Evolutionary conservation across 148 eudicot genomes (phyloP).

Genomic region (Cornus florida): DNA sequence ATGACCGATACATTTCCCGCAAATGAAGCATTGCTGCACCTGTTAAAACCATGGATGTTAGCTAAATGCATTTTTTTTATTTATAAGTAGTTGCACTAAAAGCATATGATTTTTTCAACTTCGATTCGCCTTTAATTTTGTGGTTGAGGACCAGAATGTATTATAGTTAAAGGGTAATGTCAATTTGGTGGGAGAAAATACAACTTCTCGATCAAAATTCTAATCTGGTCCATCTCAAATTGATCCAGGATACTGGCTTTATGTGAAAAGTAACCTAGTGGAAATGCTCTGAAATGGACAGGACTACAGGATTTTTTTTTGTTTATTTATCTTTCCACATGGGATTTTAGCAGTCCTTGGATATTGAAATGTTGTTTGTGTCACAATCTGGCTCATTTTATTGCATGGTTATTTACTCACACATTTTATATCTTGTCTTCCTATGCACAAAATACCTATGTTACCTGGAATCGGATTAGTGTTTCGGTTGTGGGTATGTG

Average conservation of each 20-base stretch:
- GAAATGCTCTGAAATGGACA: background rate
- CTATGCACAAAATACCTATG: background rate
- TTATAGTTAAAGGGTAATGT: background rate
- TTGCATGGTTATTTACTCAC: background rate
- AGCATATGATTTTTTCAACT: background rate
- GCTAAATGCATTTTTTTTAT: background rate
- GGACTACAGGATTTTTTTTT: background rate
- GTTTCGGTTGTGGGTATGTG: too few species aligned
- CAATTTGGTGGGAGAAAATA: background rate
- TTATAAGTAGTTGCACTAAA: background rate
- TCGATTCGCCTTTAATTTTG: background rate
- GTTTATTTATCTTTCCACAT: background rate
- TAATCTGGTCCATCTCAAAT: background rate
- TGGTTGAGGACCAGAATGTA: background rate
- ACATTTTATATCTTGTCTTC: background rate
- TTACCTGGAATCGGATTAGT: too few species aligned
- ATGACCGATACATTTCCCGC: background rate
- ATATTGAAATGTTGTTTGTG: background rate
- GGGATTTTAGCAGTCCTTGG: background rate
- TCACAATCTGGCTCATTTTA: background rate
- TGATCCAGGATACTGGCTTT: background rate
- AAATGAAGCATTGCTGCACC: background rate
- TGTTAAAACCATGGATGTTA: background rate
- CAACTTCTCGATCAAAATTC: background rate
- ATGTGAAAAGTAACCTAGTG: background rate